These are phyloP conservation scores for Lachancea meyersii DNA, from an alignment of 805 yeast species.

Conservation along the genomic window DNA sequence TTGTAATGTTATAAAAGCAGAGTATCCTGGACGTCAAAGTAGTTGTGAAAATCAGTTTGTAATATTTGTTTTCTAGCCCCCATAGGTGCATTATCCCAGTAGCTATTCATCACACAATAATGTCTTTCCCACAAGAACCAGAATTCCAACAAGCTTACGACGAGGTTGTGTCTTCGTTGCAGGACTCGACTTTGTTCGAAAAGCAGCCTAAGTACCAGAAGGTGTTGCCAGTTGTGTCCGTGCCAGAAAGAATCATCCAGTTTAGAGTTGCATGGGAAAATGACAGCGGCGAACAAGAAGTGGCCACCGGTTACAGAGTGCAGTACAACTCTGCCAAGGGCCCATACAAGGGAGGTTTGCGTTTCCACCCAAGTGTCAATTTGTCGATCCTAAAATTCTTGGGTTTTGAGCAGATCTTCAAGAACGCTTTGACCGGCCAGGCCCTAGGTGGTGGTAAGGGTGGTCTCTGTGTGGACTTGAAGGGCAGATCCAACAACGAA, in stretches of 20 bases:
- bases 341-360: slow-evolving; percentile 98
- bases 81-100: neutral
- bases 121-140: slow-evolving; percentile 57
- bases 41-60: neutral
- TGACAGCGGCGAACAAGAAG: slow-evolving; percentile 85
- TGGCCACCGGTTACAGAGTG: slow-evolving; percentile 96
- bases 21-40: neutral
- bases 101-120: slow-evolving; percentile 1
- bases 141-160: slow-evolving; percentile 98
- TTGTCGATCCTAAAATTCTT: slow-evolving; percentile 90
- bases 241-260: slow-evolving; percentile 94
- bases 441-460: slow-evolving; percentile 99
- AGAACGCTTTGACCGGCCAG: slow-evolving; percentile 95
- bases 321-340: slow-evolving; percentile 98
- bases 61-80: too few species aligned
- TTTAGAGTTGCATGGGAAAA: slow-evolving; percentile 98
- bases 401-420: slow-evolving; percentile 97
- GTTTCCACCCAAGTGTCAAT: slow-evolving; percentile 97
- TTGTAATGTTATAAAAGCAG: neutral
- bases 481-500: slow-evolving; percentile 87
- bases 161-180: slow-evolving; percentile 82
- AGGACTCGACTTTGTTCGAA: slow-evolving; percentile 84
- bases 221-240: slow-evolving; percentile 82
- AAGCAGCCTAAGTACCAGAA: slow-evolving; percentile 86
- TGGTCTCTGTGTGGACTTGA: slow-evolving; percentile 97